Percentiles rank a stretch among this genome's conserved stretches.
These are phyloP conservation scores for Ampelocalamus luodianensis DNA, from an alignment of 176 grass and related monocot genomes.

Conservation along the genomic window DNA sequence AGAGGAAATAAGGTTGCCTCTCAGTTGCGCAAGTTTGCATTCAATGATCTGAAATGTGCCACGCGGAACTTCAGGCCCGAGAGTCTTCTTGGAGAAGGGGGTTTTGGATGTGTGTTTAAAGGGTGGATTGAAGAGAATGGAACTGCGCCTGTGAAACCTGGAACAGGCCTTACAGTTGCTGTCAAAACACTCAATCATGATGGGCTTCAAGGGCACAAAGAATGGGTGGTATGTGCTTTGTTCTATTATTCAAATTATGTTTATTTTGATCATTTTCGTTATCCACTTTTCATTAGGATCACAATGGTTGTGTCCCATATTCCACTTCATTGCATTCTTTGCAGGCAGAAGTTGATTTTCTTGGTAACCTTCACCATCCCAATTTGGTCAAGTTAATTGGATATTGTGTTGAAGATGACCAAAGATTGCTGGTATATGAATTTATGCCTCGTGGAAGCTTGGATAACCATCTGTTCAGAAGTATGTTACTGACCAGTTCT, in stretches of 20 bases:
- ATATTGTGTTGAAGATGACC: conserved; percentile 91
- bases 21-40: conserved; percentile 75
- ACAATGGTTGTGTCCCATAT: conserved; percentile 4
- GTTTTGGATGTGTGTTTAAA: conserved; percentile 95
- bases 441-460: conserved; percentile 91
- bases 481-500: conserved; percentile 54
- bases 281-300: conserved; percentile 17
- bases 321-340: conserved; percentile 19
- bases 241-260: conserved; percentile 15
- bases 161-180: conserved; percentile 90
- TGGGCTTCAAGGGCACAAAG: conserved; percentile 92
- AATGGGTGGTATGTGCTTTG: conserved; percentile 74
- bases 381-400: conserved; percentile 85
- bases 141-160: conserved; percentile 83
- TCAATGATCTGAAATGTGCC: conserved; percentile 81
- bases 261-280: conserved; percentile 14
- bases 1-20: conserved; percentile 80
- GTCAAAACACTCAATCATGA: conserved; percentile 94
- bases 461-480: conserved; percentile 89
- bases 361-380: conserved; percentile 76
- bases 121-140: conserved; percentile 91
- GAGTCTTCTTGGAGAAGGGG: conserved; percentile 81
- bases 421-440: conserved; percentile 87
- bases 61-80: conserved; percentile 87
- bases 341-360: conserved; percentile 89